Conservation (phyloP, 306 rosid genomes). For the Lithocarpus polystachyus region DNA sequence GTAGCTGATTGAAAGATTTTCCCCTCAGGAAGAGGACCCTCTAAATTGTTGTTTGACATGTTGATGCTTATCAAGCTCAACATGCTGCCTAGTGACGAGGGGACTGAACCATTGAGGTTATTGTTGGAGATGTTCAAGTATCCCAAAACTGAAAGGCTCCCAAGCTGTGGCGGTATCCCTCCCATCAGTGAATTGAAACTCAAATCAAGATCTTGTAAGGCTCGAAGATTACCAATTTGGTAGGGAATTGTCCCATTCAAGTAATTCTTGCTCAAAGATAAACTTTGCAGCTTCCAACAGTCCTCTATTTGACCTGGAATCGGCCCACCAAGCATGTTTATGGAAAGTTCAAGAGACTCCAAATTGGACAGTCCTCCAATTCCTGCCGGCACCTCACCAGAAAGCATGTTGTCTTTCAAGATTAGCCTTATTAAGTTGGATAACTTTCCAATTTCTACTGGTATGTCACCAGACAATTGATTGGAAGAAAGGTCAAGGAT, state of each 20-base stretch:
- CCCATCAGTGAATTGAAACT: slow-evolving; percentile 32
- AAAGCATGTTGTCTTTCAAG: slow-evolving; percentile 17
- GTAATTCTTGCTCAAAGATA: slow-evolving; percentile 13
- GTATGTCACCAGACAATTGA: slow-evolving; percentile 26
- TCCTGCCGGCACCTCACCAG: slow-evolving; percentile 13
- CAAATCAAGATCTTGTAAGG: slow-evolving; percentile 23
- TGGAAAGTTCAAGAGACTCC: slow-evolving; percentile 26
- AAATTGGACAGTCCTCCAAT: slow-evolving; percentile 22
- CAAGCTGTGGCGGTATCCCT: slow-evolving; percentile 14
- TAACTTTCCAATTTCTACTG: slow-evolving; percentile 19
- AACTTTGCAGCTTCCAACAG: slow-evolving; percentile 14
- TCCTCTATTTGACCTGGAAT: slow-evolving; percentile 23
- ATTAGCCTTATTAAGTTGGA: slow-evolving; percentile 2
- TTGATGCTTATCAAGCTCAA: too few species aligned
- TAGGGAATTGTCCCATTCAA: slow-evolving; percentile 28
- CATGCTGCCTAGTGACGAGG: slow-evolving; percentile 6
- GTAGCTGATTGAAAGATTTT: slow-evolving; percentile 13
- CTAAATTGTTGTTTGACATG: too few species aligned
- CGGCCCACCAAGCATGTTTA: slow-evolving; percentile 23
- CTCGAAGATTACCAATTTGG: slow-evolving; percentile 17
- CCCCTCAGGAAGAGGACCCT: slow-evolving; percentile 28
- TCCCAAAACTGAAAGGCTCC: slow-evolving; percentile 18
- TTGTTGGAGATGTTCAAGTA: slow-evolving; percentile 27
- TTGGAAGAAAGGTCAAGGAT: slow-evolving; percentile 30
- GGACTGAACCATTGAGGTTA: slow-evolving; percentile 30